Conservation (phyloP, 1,284 basidiomycete genomes). For the Boletellus deceptivus region DNA sequence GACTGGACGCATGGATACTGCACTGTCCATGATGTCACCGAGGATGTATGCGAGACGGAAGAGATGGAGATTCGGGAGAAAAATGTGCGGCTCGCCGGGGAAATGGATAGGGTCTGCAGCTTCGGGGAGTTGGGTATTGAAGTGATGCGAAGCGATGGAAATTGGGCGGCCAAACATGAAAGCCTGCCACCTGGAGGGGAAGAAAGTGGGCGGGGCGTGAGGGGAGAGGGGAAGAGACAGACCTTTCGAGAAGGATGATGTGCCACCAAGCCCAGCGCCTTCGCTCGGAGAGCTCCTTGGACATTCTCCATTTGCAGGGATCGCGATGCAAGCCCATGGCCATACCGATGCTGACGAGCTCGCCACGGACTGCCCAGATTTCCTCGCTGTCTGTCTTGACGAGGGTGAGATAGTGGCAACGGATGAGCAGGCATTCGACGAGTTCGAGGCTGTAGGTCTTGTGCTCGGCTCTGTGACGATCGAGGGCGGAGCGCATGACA, state of each 20-base stretch:
- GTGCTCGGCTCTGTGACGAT: conserved; percentile 57
- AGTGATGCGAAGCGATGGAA: conserved; percentile 72
- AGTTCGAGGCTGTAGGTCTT: conserved; percentile 70
- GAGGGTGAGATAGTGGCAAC: conserved; percentile 68
- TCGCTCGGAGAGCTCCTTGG: conserved; percentile 64
- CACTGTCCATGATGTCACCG: conserved; percentile 80
- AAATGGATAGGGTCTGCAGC: conserved; percentile 58
- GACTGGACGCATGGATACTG: conserved; percentile 70
- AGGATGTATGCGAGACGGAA: conserved; percentile 74
- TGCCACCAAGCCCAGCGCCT: conserved; percentile 87
- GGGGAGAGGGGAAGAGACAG: conserved; percentile 22
- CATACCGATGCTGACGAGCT: conserved; percentile 67
- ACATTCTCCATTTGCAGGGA: conserved; percentile 70
- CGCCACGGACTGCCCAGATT: conserved; percentile 70
- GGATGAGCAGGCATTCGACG: conserved; percentile 66
- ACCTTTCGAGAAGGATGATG: conserved; percentile 73
- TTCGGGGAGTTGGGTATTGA: conserved; percentile 72
- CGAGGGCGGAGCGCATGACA: conserved; percentile 63
- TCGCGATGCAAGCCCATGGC: conserved; percentile 83
- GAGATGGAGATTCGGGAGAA: conserved; percentile 68
- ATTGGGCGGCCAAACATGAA: conserved; percentile 81
- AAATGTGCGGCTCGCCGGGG: conserved; percentile 57
- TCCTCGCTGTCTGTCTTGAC: conserved; percentile 74
- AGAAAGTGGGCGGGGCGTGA: conserved; percentile 14
- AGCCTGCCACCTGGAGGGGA: conserved; percentile 65